Percentiles rank a stretch among this genome's conserved stretches.
phyloP scores from a whole-genome alignment of 2,329 filamentous ascomycete species.

The Acrodontium crateriforme region DNA sequence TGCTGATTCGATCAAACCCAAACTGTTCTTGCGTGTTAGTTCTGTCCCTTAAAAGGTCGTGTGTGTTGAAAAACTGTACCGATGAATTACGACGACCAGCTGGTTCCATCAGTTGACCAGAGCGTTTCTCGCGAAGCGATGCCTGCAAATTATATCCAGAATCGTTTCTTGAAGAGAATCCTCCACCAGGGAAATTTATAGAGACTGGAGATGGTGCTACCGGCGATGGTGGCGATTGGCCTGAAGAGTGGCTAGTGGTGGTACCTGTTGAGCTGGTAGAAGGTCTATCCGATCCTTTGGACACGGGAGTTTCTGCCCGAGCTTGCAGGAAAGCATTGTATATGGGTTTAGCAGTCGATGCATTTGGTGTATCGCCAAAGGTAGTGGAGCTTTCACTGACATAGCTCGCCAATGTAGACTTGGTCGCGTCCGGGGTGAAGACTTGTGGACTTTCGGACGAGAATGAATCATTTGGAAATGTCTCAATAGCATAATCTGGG shows the following conservation, averaged over 20 bases:
- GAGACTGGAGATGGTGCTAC: conserved; percentile 74
- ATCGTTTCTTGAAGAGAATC: conserved; percentile 76
- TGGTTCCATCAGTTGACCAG: conserved; percentile 71
- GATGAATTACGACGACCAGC: conserved; percentile 68
- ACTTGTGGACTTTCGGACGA: conserved; percentile 72
- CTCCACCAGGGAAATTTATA: conserved; percentile 61
- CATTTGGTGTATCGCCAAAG: conserved; percentile 52
- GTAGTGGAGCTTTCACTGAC: conserved; percentile 79
- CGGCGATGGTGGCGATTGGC: conserved; percentile 42
- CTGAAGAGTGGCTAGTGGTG: conserved; percentile 21
- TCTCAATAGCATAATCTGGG: conserved; percentile 83
- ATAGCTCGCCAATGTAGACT: conserved; percentile 68
- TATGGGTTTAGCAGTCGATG: conserved; percentile 49
- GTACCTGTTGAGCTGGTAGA: conserved; percentile 51
- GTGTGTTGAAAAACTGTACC: conserved; percentile 23
- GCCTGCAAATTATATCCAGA: conserved; percentile 79
- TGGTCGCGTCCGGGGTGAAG: conserved; percentile 57
- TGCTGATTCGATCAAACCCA: conserved; percentile 57
- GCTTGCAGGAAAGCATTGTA: conserved; percentile 86
- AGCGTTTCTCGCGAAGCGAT: conserved; percentile 84
- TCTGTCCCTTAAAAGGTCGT: conserved; percentile 14
- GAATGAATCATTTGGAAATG: conserved; percentile 81
- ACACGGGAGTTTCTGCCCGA: conserved; percentile 51
- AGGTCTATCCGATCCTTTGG: conserved; percentile 53
- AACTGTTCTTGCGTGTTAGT: conserved; percentile 37